phyloP scores from a whole-genome alignment of 768 basidiomycete species.

The Rhizopogon vinicolor region DNA sequence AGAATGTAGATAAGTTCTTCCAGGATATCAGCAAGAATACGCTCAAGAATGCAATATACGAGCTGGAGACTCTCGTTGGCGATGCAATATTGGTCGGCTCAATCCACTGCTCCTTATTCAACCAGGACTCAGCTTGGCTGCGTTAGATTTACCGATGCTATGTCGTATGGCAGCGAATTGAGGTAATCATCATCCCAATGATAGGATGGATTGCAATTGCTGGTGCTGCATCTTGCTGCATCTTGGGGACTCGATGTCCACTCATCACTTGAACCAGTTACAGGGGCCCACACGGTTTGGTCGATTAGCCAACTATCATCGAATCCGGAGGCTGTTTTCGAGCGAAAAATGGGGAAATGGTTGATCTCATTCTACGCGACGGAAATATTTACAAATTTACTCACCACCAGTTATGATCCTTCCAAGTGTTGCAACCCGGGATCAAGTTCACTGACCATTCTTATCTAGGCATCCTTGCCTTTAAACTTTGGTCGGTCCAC shows the following conservation, averaged over 20 bases:
- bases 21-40: neutral
- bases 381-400: conserved; percentile 7
- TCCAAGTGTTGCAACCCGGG: neutral
- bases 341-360: conserved; percentile 6
- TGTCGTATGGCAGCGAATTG: conserved; percentile 1
- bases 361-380: conserved; percentile 7
- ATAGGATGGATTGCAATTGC: neutral
- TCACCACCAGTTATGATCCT: neutral
- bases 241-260: neutral
- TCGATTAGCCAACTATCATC: too few species aligned
- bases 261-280: too few species aligned
- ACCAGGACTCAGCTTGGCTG: neutral
- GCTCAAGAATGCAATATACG: conserved; percentile 7
- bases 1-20: neutral
- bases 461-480: neutral
- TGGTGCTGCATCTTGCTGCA: neutral
- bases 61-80: conserved; percentile 2
- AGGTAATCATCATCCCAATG: neutral
- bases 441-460: neutral
- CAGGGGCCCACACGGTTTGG: too few species aligned
- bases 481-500: neutral
- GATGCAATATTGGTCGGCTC: conserved; percentile 12
- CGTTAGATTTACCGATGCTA: conserved; percentile 8
- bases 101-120: neutral
- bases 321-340: neutral